Conservation (phyloP, 345 rosid species). For the Psidium guajava region DNA sequence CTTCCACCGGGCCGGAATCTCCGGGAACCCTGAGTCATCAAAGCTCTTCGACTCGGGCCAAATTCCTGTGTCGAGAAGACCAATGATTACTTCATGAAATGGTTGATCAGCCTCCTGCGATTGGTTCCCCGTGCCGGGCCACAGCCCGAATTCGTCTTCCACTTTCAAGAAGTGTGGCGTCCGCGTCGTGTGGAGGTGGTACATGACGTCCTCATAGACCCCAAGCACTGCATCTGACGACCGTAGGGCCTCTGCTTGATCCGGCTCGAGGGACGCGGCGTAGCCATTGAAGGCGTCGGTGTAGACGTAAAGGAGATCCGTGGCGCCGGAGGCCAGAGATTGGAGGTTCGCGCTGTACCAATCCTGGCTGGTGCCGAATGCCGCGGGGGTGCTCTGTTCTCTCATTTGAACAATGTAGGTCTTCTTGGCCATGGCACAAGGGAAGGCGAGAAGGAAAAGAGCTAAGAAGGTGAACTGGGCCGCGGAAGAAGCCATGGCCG, state of each 20-base stretch:
- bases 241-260: conserved; percentile 39
- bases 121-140: conserved; percentile 16
- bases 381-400: conserved; percentile 39
- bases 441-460: neutral
- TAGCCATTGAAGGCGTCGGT: conserved; percentile 50
- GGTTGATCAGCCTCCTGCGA: neutral
- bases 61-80: conserved; percentile 72
- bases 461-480: neutral
- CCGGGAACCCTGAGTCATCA: conserved; percentile 52
- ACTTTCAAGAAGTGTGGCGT: conserved; percentile 47
- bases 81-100: conserved; percentile 39
- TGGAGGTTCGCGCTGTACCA: conserved; percentile 59
- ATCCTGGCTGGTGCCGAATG: conserved; percentile 40
- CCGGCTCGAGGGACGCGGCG: conserved; percentile 44
- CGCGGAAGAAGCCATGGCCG: neutral
- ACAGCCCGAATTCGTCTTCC: conserved; percentile 16
- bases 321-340: conserved; percentile 17
- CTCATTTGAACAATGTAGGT: conserved; percentile 70
- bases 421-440: conserved; percentile 8
- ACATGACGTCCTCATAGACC: conserved; percentile 52
- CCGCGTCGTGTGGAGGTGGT: conserved; percentile 65
- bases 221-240: conserved; percentile 40
- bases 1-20: conserved; percentile 49
- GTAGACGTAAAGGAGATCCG: conserved; percentile 40
- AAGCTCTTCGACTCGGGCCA: conserved; percentile 80